These are phyloP conservation scores for Aurantiochytrium sp. DNA, from an alignment of 108 stramenopile genomes.

Conservation along the genomic window DNA sequence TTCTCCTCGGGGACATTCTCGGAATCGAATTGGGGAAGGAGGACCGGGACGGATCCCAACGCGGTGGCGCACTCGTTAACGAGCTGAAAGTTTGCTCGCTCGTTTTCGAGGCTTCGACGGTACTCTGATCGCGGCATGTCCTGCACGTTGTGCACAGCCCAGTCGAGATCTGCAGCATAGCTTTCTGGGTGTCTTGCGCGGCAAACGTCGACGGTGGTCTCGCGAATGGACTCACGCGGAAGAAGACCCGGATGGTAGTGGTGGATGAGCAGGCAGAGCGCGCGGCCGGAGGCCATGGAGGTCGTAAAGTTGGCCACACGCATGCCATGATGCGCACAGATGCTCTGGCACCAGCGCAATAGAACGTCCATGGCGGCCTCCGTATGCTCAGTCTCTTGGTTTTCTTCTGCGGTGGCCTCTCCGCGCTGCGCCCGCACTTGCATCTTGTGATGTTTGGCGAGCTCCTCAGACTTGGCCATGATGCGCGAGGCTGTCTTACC, in stretches of 20 bases:
- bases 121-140: background rate
- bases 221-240: constrained; percentile 44
- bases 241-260: constrained; percentile 77
- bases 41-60: constrained; percentile 74
- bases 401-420: background rate
- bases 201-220: constrained; percentile 28
- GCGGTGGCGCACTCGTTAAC: constrained; percentile 49
- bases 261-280: constrained; percentile 71
- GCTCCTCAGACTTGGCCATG: background rate
- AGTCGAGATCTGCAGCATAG: background rate
- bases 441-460: background rate
- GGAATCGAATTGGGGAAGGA: constrained; percentile 63
- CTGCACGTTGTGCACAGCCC: background rate
- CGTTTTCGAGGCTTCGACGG: constrained; percentile 45
- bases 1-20: constrained; percentile 64
- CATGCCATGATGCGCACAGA: constrained; percentile 64
- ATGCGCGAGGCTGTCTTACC: background rate
- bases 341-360: constrained; percentile 67
- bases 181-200: background rate
- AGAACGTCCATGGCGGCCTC: constrained; percentile 46
- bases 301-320: constrained; percentile 61
- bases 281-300: constrained; percentile 75
- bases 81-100: constrained; percentile 56
- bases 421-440: background rate
- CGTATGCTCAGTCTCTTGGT: constrained; percentile 30